phyloP scores from a whole-genome alignment of 2,329 filamentous ascomycete genomes.

The Sarocladiaceae sp. region DNA sequence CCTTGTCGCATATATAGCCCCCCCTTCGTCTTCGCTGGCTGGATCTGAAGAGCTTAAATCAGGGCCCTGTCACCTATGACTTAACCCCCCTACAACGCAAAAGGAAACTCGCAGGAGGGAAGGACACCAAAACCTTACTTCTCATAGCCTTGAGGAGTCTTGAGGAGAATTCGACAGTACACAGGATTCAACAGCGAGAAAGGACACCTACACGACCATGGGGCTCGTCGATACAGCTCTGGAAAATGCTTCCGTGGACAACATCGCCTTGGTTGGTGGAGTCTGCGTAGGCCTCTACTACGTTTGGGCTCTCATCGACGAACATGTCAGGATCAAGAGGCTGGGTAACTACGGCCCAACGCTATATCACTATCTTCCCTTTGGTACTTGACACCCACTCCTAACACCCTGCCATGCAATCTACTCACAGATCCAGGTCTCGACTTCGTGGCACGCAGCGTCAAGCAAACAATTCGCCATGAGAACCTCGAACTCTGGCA shows the following conservation, averaged over 20 bases:
- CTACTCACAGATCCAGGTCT: slow-evolving; percentile 37
- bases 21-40: too few species aligned
- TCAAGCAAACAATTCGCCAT: slow-evolving; percentile 46
- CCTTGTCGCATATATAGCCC: too few species aligned
- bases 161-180: too few species aligned
- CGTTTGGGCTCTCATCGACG: slow-evolving; percentile 30
- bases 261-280: slow-evolving; percentile 29
- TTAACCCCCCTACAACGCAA: too few species aligned
- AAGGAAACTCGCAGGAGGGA: too few species aligned
- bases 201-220: too few species aligned
- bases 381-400: slow-evolving; percentile 28
- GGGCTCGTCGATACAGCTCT: slow-evolving; percentile 44
- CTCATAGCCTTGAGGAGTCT: too few species aligned
- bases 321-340: slow-evolving; percentile 36
- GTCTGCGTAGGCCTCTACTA: slow-evolving; percentile 31
- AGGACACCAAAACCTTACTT: too few species aligned
- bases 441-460: slow-evolving; percentile 54
- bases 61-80: too few species aligned
- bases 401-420: background rate
- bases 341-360: slow-evolving; percentile 36
- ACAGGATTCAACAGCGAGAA: too few species aligned
- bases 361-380: slow-evolving; percentile 33
- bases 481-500: slow-evolving; percentile 58
- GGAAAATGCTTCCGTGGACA: slow-evolving; percentile 36
- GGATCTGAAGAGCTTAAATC: too few species aligned